Conservation (phyloP, 805 yeast genomes). For the Yamadazyma insecticola region DNA sequence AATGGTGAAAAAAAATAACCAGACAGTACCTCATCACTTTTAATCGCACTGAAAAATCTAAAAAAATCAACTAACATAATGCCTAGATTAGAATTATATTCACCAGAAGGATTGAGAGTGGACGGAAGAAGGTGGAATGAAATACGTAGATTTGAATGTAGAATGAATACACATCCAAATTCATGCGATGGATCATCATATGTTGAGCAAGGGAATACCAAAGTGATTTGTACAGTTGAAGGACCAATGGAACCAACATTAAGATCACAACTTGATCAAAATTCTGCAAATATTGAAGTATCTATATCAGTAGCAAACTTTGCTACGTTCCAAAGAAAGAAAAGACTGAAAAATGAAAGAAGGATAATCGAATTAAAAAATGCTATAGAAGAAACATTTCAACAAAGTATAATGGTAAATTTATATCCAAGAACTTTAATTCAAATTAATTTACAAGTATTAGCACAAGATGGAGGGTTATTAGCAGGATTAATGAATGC, state of each 20-base stretch:
- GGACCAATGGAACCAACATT: constrained; percentile 86
- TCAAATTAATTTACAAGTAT: constrained; percentile 67
- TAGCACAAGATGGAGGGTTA: constrained; percentile 89
- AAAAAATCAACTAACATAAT: constrained; percentile 17
- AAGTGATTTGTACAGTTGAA: constrained; percentile 75
- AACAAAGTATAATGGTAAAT: constrained; percentile 67
- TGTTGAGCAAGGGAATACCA: constrained; percentile 88
- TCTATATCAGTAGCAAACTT: constrained; percentile 74
- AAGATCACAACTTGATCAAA: constrained; percentile 47
- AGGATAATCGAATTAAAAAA: constrained; percentile 64
- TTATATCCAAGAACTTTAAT: constrained; percentile 82
- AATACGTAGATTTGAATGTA: constrained; percentile 73
- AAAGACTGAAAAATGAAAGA: constrained; percentile 63
- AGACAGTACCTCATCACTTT: neutral
- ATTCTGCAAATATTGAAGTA: constrained; percentile 57
- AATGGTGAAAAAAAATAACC: neutral
- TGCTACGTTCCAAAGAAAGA: constrained; percentile 71
- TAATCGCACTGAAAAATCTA: constrained; percentile 1
- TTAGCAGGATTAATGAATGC: constrained; percentile 79
- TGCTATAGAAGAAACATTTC: constrained; percentile 63
- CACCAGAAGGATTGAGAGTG: constrained; percentile 89
- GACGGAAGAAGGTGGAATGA: constrained; percentile 98
- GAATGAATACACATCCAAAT: constrained; percentile 81
- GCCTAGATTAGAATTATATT: constrained; percentile 77
- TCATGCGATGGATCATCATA: constrained; percentile 90